Base-by-base conservation (phyloP, 306 rosid species). In the Abrus pulchellus region DNA sequence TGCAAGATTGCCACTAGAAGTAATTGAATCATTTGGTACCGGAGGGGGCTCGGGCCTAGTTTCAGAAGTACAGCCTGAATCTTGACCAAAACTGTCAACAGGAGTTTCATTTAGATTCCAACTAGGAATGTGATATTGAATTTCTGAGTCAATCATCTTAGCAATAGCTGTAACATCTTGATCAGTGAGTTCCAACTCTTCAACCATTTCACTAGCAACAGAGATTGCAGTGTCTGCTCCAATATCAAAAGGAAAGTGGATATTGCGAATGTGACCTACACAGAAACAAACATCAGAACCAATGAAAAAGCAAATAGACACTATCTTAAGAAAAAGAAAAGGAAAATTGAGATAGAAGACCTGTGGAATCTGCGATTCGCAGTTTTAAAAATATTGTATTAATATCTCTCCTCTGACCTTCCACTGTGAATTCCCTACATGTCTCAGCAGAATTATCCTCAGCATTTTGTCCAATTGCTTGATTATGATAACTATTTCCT, bases 201-300 rank as follows among this genome's bases (percentile, higher is more conserved):
- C 90, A 40, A 96, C 99, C 99, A 93, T 96, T 92, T 96, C 99
- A 86, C 98, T 85, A 1, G 99, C 99, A 82, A 96, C 98, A 40
- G 94, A 86, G 78, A 87, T 82, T 57, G 98, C 85, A 43, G 99
- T 96, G 83, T 96, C 99, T 61, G 85, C 93, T 80, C 83, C 93
- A 61, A 86, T 84, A 83, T 96, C 93, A 79, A 96, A 96, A 72
- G 99, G 99, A 63, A 96, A 96, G 87, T 96, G 99, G 69, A 96
- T 96, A 83, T 89, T 92, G 85, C 93, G 97, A 80, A 90, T 83
- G 67, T 88, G 74, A 79, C 98, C 99, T 96, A 78, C 76, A 41
- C 9, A 38, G 60, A 76, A 45, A 65, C 5, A 68, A 76, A 76
- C 79, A 80, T 78, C 59, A 67, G 54, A 63, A 71, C 43, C 62